Evolutionary conservation across 2,329 filamentous ascomycete species (phyloP).

Genomic region (Colletotrichum tanaceti): DNA sequence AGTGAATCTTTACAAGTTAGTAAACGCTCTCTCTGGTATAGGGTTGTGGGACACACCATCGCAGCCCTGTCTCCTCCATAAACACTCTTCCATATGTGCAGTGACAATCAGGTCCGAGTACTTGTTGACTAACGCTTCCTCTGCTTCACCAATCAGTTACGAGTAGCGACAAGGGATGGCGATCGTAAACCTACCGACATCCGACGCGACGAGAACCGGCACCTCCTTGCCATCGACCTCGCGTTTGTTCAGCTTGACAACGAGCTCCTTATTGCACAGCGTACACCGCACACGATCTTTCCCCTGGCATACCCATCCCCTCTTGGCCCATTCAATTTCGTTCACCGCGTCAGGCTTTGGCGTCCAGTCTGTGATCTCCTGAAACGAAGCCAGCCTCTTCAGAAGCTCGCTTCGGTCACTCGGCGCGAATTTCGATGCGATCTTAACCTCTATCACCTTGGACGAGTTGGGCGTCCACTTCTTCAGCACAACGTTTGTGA

Average conservation of each 20-base stretch:
- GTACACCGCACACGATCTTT: constrained; percentile 87
- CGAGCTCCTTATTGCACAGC: constrained; percentile 84
- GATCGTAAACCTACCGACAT: constrained; percentile 59
- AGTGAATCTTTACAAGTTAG: constrained; percentile 61
- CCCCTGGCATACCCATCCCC: constrained; percentile 88
- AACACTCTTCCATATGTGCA: constrained; percentile 82
- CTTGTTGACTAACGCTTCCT: constrained; percentile 77
- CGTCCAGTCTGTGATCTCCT: constrained; percentile 93
- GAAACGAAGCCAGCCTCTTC: constrained; percentile 84
- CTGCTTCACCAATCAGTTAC: constrained; percentile 47
- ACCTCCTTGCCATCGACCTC: constrained; percentile 67
- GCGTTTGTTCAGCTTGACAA: constrained; percentile 79
- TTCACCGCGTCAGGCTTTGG: constrained; percentile 87
- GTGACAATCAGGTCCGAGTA: constrained; percentile 79
- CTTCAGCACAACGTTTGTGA: constrained; percentile 56
- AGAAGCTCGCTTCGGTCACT: constrained; percentile 87
- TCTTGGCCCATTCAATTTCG: constrained; percentile 94
- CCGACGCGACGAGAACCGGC: constrained; percentile 65
- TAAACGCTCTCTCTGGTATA: neutral
- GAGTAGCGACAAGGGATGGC: constrained; percentile 6
- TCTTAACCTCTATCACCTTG: constrained; percentile 43
- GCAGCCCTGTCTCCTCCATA: constrained; percentile 90
- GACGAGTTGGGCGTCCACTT: constrained; percentile 53
- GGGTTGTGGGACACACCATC: constrained; percentile 68
- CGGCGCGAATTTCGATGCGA: constrained; percentile 76